Evolutionary conservation across 2,329 filamentous ascomycete species (phyloP).

Genomic region (Diaporthe aspalathi): DNA sequence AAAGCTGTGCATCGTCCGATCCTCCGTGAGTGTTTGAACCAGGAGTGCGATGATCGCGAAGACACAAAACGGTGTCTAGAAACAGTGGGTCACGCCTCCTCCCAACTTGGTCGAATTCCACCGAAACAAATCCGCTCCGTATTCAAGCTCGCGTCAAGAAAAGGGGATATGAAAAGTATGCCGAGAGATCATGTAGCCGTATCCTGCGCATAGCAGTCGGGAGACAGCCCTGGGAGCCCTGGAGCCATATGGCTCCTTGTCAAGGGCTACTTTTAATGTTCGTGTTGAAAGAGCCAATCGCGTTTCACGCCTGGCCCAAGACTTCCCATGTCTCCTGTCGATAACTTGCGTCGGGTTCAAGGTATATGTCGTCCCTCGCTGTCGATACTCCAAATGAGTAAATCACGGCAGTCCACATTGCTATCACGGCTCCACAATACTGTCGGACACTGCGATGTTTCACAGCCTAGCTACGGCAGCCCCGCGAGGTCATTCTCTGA

Average conservation of each 20-base stretch:
- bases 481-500: background rate
- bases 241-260: background rate
- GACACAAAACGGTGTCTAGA: background rate
- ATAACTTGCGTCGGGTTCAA: background rate
- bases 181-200: background rate
- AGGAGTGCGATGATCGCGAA: background rate
- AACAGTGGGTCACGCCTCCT: background rate
- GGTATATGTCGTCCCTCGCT: too few species aligned
- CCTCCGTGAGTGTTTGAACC: background rate
- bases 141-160: background rate
- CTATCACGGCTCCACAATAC: background rate
- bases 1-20: background rate
- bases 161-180: background rate
- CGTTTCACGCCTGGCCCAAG: background rate
- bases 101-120: background rate
- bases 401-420: background rate
- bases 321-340: background rate
- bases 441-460: background rate
- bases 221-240: background rate
- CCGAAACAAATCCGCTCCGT: background rate
- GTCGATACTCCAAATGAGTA: background rate
- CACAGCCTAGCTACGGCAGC: background rate
- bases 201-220: background rate
- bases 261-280: background rate
- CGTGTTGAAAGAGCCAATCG: constrained; percentile 9